Evolutionary conservation across 2,329 filamentous ascomycete species (phyloP), one percentile per base, ranked within the genome.

Genomic region (Plectosphaerella sp.): DNA sequence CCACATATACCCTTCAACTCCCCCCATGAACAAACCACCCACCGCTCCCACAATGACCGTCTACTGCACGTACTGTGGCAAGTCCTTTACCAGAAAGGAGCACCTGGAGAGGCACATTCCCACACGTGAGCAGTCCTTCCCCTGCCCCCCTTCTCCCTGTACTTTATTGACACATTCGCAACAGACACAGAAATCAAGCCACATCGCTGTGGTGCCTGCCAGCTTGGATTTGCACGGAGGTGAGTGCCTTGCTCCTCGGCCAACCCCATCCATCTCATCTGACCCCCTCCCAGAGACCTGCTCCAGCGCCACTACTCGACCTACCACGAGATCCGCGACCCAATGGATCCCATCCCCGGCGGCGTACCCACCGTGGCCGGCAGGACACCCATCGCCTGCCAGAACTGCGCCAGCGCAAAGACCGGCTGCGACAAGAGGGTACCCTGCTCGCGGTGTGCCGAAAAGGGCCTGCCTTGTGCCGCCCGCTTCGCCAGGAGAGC

Each of bases 171-270:
- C 52, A 5, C 35, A 7, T 36, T 9, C 10, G 14, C 42, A 36
- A 36, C 53, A 81, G 78, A 81, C 54, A 81, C 78, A 53, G 77
- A 80, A 58, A 75, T 80, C 42, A 80, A 80, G 60, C 77, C 77
- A 11, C 72, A 79, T 58, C 69, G 72, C 39, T 81, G 78, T 57
- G 67, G 66, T 50, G 66, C 68, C 36, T 81, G 78, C 57, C 71
- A 75, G 46, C 64, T 80, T 5, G 74, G 71, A 3, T 81, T 79
- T 61, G 70, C 75, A 24, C 63, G 77, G 65, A 75, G 73, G 77
- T 74, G 65, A 57, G 66, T 59, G 33, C 22, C 22, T 5, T 22
- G 22, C 20, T 37, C 4, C 5, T 18, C 4, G 15, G n/a, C 14
- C 14, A 15, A 9, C n/a, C 16, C 14, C 37, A 41, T 41, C 5